Conservation (phyloP, 208 protist genomes). For the Leishmania amazonensis region DNA sequence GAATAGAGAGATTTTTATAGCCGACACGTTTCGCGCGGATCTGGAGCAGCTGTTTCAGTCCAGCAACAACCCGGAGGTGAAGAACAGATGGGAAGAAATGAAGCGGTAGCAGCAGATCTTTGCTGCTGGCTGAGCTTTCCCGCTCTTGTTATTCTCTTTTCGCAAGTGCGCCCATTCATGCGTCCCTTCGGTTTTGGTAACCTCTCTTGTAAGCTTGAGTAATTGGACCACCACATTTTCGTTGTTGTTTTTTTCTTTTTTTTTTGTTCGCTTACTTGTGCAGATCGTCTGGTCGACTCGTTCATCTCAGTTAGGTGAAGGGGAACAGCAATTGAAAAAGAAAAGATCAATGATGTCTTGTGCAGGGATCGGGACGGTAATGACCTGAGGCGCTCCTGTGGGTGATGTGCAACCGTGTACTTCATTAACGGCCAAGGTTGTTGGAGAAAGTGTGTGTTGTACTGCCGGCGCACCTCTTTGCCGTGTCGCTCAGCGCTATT, state of each 20-base stretch:
- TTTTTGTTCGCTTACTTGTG: not conserved
- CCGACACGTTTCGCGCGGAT: constrained; percentile 43
- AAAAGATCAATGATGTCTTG: not conserved
- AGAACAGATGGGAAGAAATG: constrained; percentile 63
- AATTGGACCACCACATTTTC: not conserved
- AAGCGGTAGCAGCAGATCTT: constrained; percentile 48
- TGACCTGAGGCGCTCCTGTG: not conserved
- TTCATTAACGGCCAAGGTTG: not conserved
- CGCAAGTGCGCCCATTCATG: not conserved
- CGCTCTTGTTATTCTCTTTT: not conserved
- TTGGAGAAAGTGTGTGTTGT: not conserved
- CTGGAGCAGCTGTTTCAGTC: constrained; percentile 54
- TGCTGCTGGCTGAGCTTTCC: not conserved
- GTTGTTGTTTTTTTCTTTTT: constrained; percentile 11
- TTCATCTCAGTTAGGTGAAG: not conserved
- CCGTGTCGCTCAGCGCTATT: no score
- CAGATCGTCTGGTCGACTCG: constrained; percentile 8
- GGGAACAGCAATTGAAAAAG: constrained; percentile 1
- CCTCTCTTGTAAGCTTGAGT: constrained; percentile 14
- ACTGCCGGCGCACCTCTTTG: not conserved
- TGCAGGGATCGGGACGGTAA: not conserved
- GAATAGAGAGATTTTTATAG: constrained; percentile 73
- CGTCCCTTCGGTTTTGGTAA: constrained; percentile 11
- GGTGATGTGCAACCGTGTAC: not conserved
- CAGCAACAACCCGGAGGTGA: constrained; percentile 49